Evolutionary conservation across 495 filamentous ascomycete genomes (phyloP), one percentile per base, ranked within the genome.

Genomic region (Aspergillus sclerotioniger): DNA sequence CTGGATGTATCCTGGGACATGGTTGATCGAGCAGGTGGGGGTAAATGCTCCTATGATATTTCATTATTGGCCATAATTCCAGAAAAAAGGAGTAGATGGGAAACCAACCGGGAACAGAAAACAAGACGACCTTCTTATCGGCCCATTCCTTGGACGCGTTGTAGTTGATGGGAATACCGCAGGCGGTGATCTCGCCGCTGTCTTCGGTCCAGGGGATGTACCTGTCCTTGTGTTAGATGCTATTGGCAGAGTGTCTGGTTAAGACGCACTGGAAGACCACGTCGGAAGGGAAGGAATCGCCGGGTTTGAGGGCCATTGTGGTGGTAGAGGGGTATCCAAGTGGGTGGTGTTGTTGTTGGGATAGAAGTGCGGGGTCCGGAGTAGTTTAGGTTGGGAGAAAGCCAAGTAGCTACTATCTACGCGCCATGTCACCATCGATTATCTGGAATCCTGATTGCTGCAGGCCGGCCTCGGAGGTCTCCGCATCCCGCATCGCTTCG

Each of bases 51-150:
- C 84, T 85, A 37, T 43, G 3, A 10, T 37, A 20, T 48, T 15
- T 7, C 28, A 9, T 17, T 56, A 37, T 35, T 21, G 46, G 13
- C 12, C 46, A 33, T 46, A 0, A 6, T 62, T 56, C 53, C 44
- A 33, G 16, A 20, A 20, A 39, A 25, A 10, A 43, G 9, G 1
- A 33, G 45, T 15, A 8, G 13, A 41, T 16, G 48, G 20, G 46
- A 51, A 43, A 67, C 71, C 47, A 58, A 84, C 85, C 92, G 39
- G 92, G 92, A 33, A 96, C 90, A 46, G 90, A 83, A 71, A 96
- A 88, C 44, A 98, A 77, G 43, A 96, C 89, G 21, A 92, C 88
- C 71, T 94, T 96, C 82, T 95, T 96, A 74, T 85, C 76, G 31
- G 84, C 82, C 80, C 88, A 95, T 64, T 95, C 89, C 67, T 90